These are phyloP conservation scores for Scleromitrula shiraiana DNA, from an alignment of 2,329 filamentous ascomycete genomes.

Conservation along the genomic window DNA sequence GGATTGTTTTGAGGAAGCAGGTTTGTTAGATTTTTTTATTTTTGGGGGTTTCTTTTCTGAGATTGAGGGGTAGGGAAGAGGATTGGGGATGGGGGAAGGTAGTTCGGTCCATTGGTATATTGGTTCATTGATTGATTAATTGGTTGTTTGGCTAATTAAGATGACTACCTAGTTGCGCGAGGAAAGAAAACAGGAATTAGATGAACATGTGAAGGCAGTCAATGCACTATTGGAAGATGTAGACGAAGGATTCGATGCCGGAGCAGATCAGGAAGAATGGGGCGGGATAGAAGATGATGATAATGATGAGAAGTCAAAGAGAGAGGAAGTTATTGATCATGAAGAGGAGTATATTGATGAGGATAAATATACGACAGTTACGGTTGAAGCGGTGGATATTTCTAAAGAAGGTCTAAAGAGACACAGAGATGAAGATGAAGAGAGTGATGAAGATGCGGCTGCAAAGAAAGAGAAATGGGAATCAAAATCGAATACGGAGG, in stretches of 20 bases:
- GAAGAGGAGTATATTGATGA: conserved; percentile 96
- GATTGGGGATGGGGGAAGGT: neutral
- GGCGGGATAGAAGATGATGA: conserved; percentile 48
- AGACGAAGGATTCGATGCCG: conserved; percentile 27
- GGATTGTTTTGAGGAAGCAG: conserved; percentile 64
- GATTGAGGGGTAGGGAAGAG: too few species aligned
- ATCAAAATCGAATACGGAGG: conserved; percentile 17
- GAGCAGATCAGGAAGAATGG: conserved; percentile 45
- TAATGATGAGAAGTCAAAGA: conserved; percentile 19
- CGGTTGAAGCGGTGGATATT: conserved; percentile 79
- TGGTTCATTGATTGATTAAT: conserved; percentile 11
- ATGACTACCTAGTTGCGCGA: conserved; percentile 85
- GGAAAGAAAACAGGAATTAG: conserved; percentile 71
- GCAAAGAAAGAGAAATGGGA: conserved; percentile 29
- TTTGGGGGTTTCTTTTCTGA: neutral
- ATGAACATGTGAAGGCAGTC: conserved; percentile 72
- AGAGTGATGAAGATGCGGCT: conserved; percentile 28
- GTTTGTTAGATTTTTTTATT: conserved; percentile 38
- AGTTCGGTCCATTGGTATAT: too few species aligned
- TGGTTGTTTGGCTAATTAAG: too few species aligned
- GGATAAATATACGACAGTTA: conserved; percentile 91
- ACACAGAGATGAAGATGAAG: conserved; percentile 32
- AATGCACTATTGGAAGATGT: conserved; percentile 42
- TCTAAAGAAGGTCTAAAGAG: conserved; percentile 65
- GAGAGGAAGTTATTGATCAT: conserved; percentile 51